These are phyloP conservation scores for Cordyceps farinosa DNA, from an alignment of 2,329 filamentous ascomycete genomes.

Conservation along the genomic window DNA sequence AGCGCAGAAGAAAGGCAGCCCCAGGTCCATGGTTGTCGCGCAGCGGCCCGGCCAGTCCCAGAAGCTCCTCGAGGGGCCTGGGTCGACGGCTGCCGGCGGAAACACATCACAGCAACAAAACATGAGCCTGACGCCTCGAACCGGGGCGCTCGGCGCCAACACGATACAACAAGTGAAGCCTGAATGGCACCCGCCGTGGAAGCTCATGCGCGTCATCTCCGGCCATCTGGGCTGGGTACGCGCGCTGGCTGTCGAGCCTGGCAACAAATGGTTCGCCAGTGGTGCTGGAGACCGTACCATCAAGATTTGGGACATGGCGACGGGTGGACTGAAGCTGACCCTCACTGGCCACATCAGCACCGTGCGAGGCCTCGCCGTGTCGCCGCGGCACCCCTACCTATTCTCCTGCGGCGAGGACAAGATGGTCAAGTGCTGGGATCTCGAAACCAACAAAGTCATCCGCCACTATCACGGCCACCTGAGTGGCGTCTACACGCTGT, in stretches of 20 bases:
- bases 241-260: slow-evolving; percentile 83
- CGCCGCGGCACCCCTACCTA: slow-evolving; percentile 88
- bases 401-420: slow-evolving; percentile 99
- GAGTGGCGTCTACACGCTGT: slow-evolving; percentile 89
- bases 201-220: slow-evolving; percentile 94
- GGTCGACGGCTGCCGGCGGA: slow-evolving; percentile 31
- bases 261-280: slow-evolving; percentile 96
- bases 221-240: slow-evolving; percentile 96
- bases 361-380: slow-evolving; percentile 87
- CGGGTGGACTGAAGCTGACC: slow-evolving; percentile 77
- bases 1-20: slow-evolving; percentile 29
- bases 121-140: slow-evolving; percentile 31
- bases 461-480: slow-evolving; percentile 96
- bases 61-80: slow-evolving; percentile 40
- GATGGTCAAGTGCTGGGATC: slow-evolving; percentile 99
- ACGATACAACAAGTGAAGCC: slow-evolving; percentile 58
- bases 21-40: slow-evolving; percentile 43
- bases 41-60: slow-evolving; percentile 32
- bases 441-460: slow-evolving; percentile 99
- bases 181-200: slow-evolving; percentile 98
- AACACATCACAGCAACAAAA: slow-evolving; percentile 24
- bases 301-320: slow-evolving; percentile 97
- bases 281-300: slow-evolving; percentile 94
- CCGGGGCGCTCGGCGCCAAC: slow-evolving; percentile 22
- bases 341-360: slow-evolving; percentile 93